Evolutionary conservation across 192 early-diverging fungal species (phyloP).

Genomic region (Coemansia sp.): DNA sequence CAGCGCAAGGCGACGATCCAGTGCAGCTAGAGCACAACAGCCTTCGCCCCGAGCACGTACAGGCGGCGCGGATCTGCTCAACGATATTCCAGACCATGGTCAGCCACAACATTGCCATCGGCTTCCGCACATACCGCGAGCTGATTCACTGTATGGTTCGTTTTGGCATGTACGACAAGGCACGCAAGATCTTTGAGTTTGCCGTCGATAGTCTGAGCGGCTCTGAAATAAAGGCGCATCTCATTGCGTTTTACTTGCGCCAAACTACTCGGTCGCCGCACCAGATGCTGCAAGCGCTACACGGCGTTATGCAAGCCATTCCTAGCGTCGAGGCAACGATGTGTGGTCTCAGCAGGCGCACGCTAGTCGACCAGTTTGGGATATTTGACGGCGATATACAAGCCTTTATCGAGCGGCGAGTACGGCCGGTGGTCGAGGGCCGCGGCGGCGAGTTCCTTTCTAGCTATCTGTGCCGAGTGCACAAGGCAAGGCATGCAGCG

Average conservation of each 20-base stretch:
- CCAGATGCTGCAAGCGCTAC: conserved; percentile 25
- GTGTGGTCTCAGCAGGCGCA: conserved; percentile 14
- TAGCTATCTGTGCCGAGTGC: conserved; percentile 19
- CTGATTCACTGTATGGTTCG: conserved; percentile 41
- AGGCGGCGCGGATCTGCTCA: conserved; percentile 42
- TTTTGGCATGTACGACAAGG: conserved; percentile 45
- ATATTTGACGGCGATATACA: conserved; percentile 42
- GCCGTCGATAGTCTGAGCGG: conserved; percentile 31
- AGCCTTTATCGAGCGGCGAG: conserved; percentile 22
- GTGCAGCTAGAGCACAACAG: not conserved
- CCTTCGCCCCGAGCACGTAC: conserved; percentile 18
- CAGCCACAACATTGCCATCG: conserved; percentile 15
- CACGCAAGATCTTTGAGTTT: conserved; percentile 44
- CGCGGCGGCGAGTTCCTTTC: conserved; percentile 29
- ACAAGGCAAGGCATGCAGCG: conserved; percentile 29
- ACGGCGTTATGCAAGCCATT: conserved; percentile 14
- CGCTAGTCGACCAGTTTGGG: conserved; percentile 39
- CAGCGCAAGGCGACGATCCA: not conserved
- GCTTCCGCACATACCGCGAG: conserved; percentile 46
- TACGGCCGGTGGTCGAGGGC: conserved; percentile 17
- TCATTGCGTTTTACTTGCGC: conserved; percentile 38
- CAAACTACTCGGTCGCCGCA: conserved; percentile 29
- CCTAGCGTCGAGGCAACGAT: conserved; percentile 16
- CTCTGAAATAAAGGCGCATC: conserved; percentile 20
- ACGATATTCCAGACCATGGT: conserved; percentile 46